phyloP scores from a whole-genome alignment of 129 eudicot genomes.

The Artemisia argyi region DNA sequence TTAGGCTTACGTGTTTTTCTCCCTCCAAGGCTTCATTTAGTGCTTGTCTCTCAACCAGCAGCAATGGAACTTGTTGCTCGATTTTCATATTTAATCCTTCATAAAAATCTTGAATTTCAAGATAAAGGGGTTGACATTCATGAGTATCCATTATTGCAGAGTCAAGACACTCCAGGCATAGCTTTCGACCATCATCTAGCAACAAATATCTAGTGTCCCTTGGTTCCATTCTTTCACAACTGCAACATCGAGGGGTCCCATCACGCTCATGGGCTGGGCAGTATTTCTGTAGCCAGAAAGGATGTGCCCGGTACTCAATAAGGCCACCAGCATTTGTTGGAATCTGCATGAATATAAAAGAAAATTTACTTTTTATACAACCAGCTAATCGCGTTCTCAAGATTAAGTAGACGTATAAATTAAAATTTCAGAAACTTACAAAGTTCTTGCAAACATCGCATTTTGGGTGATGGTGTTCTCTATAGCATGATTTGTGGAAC shows the following conservation, averaged over 20 bases:
- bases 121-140: conserved; percentile 92
- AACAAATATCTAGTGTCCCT: conserved; percentile 61
- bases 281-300: conserved; percentile 97
- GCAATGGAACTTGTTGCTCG: conserved; percentile 82
- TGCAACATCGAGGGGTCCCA: conserved; percentile 91
- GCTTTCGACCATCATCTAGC: conserved; percentile 94
- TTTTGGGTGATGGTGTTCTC: conserved; percentile 87
- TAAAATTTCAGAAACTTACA: conserved; percentile 46
- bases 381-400: not conserved
- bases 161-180: conserved; percentile 90
- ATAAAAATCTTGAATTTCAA: conserved; percentile 91
- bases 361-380: conserved; percentile 9
- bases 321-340: conserved; percentile 85
- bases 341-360: conserved; percentile 40
- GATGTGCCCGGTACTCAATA: conserved; percentile 92
- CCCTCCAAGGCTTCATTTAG: conserved; percentile 98
- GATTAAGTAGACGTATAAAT: not conserved
- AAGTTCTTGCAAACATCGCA: conserved; percentile 91
- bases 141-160: conserved; percentile 91
- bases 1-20: conserved; percentile 65
- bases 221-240: conserved; percentile 98
- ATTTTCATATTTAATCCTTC: conserved; percentile 94
- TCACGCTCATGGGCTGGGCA: conserved; percentile 91
- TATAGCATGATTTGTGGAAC: conserved; percentile 82
- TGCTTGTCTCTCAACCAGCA: conserved; percentile 97